Conservation (phyloP, 495 filamentous ascomycete species). For the Massariosphaeria phaeospora region DNA sequence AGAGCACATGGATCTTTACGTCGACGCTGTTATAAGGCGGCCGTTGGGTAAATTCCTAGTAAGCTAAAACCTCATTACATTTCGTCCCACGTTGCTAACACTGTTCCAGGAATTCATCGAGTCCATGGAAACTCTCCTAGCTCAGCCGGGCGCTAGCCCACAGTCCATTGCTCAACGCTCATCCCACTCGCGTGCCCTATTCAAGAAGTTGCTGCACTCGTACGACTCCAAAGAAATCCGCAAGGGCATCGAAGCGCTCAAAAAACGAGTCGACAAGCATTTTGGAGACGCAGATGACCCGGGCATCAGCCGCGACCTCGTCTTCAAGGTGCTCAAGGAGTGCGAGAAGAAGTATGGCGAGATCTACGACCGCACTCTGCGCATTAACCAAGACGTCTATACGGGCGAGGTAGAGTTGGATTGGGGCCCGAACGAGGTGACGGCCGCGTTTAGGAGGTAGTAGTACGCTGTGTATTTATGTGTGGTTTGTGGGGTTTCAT, state of each 20-base stretch:
- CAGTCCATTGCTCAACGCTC: constrained; percentile 61
- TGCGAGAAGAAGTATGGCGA: constrained; percentile 75
- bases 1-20: constrained; percentile 85
- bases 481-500: too few relatives aligned
- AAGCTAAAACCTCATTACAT: constrained; percentile 10
- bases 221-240: constrained; percentile 80
- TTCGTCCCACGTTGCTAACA: constrained; percentile 4
- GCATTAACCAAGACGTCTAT: constrained; percentile 58
- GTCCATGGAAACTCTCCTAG: constrained; percentile 66
- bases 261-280: constrained; percentile 91
- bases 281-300: constrained; percentile 82
- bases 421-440: constrained; percentile 28
- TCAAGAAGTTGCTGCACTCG: constrained; percentile 74
- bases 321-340: constrained; percentile 70
- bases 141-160: constrained; percentile 44
- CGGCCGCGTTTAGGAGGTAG: constrained; percentile 21
- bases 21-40: constrained; percentile 79
- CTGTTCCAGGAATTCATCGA: constrained; percentile 69
- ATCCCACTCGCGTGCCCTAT: constrained; percentile 69
- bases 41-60: constrained; percentile 73
- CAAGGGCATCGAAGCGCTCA: constrained; percentile 76
- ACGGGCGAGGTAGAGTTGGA: constrained; percentile 59
- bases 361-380: constrained; percentile 64
- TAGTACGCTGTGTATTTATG: too few relatives aligned
- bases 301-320: constrained; percentile 61